These are phyloP conservation scores for Globisporangium emineosum DNA, from an alignment of 352 stramenopile species.

Conservation along the genomic window DNA sequence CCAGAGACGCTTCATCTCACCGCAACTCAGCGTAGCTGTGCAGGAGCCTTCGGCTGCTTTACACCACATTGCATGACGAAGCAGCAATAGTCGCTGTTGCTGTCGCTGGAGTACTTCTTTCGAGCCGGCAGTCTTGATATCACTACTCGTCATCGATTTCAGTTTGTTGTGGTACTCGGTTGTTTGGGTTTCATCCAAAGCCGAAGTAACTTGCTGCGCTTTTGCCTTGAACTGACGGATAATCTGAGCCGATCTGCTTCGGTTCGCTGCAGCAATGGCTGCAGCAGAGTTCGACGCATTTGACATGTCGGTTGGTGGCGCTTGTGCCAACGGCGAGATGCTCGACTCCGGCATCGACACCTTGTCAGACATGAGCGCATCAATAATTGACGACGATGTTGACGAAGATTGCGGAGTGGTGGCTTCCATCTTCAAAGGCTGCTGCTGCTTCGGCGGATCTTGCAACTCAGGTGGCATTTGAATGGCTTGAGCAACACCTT, in stretches of 20 bases:
- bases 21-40: conserved; percentile 94
- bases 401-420: conserved; percentile 21
- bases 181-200: conserved; percentile 75
- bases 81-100: conserved; percentile 95
- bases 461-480: conserved; percentile 78
- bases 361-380: conserved; percentile 45
- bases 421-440: conserved; percentile 26
- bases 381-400: conserved; percentile 34
- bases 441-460: conserved; percentile 31
- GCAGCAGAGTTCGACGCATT: conserved; percentile 22
- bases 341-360: conserved; percentile 32
- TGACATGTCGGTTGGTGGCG: conserved; percentile 1
- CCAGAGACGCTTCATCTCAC: conserved; percentile 98
- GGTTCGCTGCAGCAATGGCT: conserved; percentile 31
- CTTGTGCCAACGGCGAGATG: conserved; percentile 27
- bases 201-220: conserved; percentile 76
- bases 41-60: conserved; percentile 93
- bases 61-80: conserved; percentile 98
- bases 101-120: conserved; percentile 97
- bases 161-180: conserved; percentile 85
- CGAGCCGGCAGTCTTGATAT: conserved; percentile 65
- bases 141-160: conserved; percentile 73
- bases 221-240: conserved; percentile 79
- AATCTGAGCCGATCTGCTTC: conserved; percentile 76
- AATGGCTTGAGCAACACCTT: conserved; percentile 45